Percentiles rank a stretch among this genome's conserved stretches.
Evolutionary conservation across 768 basidiomycete genomes (phyloP).

Genomic region (Termitomyces sp.): DNA sequence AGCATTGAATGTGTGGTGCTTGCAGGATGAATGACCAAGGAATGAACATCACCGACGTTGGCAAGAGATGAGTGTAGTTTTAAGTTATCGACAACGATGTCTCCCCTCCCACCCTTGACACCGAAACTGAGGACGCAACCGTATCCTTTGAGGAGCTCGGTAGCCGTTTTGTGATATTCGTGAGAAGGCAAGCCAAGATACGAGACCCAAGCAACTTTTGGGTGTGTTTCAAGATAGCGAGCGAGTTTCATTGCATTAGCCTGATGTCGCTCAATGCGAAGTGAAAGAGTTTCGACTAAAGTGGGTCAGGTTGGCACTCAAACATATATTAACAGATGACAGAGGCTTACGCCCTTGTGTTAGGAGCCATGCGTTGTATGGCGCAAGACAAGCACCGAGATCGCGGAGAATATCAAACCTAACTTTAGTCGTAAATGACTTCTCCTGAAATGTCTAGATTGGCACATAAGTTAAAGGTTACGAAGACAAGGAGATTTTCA

Average conservation of each 20-base stretch:
- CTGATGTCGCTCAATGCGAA: slow-evolving; percentile 56
- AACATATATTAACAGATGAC: not conserved
- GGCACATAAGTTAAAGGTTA: not conserved
- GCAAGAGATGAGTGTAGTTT: slow-evolving; percentile 34
- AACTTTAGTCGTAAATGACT: slow-evolving; percentile 17
- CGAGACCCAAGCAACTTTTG: slow-evolving; percentile 58
- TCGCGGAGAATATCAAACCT: slow-evolving; percentile 57
- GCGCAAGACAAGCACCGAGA: slow-evolving; percentile 49
- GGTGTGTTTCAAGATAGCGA: slow-evolving; percentile 49
- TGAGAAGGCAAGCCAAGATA: slow-evolving; percentile 59
- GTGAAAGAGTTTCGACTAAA: slow-evolving; percentile 53
- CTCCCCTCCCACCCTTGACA: slow-evolving; percentile 39
- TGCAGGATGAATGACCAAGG: slow-evolving; percentile 60
- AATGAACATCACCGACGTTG: slow-evolving; percentile 50
- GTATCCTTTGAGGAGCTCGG: slow-evolving; percentile 41
- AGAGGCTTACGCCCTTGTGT: slow-evolving; percentile 38
- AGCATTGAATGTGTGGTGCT: slow-evolving; percentile 65
- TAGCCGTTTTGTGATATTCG: slow-evolving; percentile 47
- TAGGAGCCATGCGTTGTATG: slow-evolving; percentile 57
- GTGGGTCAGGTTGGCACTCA: not conserved
- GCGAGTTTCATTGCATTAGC: slow-evolving; percentile 46
- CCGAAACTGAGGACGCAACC: slow-evolving; percentile 68
- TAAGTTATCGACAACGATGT: slow-evolving; percentile 35
- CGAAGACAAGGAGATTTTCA: not conserved
- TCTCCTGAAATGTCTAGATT: slow-evolving; percentile 17